A percentile compares a stretch with the other conserved stretches of the same genome.
Conservation (phyloP, 1,284 basidiomycete genomes). For the Cerrena zonata region DNA sequence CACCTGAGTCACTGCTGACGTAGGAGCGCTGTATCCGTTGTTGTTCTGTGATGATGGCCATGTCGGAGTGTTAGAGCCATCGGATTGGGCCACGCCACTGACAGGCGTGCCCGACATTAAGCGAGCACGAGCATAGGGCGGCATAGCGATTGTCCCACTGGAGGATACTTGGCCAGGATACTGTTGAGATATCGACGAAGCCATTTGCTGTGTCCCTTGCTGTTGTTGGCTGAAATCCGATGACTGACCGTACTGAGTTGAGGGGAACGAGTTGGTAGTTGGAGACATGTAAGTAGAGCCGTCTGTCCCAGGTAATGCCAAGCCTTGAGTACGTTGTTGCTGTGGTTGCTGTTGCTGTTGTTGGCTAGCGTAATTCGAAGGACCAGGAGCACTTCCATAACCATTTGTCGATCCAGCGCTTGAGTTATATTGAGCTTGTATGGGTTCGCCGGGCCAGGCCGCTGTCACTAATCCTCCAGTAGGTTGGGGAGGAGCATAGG, state of each 20-base stretch:
- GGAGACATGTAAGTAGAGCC: neutral
- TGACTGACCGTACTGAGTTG: neutral
- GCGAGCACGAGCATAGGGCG: neutral
- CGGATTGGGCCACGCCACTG: neutral
- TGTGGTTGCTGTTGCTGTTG: slow-evolving; percentile 18
- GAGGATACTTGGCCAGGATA: neutral
- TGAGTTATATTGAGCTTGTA: slow-evolving; percentile 10
- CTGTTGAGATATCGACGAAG: neutral
- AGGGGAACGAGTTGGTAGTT: neutral
- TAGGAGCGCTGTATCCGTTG: slow-evolving; percentile 12
- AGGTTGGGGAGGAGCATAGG: slow-evolving; percentile 18
- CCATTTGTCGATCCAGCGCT: neutral
- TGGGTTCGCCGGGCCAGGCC: slow-evolving; percentile 40
- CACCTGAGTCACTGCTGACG: slow-evolving; percentile 17
- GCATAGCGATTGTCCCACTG: neutral
- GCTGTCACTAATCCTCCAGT: slow-evolving; percentile 30
- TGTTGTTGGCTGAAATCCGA: neutral
- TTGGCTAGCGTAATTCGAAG: slow-evolving; percentile 5
- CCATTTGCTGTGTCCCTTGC: neutral
- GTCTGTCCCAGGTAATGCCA: neutral
- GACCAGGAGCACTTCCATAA: neutral
- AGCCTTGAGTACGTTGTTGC: slow-evolving; percentile 15
- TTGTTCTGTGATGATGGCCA: slow-evolving; percentile 14
- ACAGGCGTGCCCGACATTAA: neutral
- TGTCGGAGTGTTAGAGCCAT: neutral